Evolutionary conservation across 2,329 filamentous ascomycete species (phyloP), one percentile per base, ranked within the genome.

Genomic region (Chalaropsis ovoidea): DNA sequence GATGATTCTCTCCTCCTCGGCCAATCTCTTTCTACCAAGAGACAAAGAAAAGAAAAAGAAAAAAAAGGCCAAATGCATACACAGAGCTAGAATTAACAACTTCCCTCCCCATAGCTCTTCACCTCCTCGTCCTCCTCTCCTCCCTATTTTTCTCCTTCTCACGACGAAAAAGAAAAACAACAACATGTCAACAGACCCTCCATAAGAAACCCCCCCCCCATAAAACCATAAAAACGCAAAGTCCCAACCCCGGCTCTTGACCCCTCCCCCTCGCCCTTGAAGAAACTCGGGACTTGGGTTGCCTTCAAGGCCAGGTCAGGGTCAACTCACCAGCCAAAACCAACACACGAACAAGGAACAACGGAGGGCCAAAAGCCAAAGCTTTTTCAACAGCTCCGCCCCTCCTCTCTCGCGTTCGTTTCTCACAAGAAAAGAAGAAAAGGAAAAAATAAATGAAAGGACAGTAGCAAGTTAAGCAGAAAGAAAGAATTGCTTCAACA

Each of bases 401-500:
- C 35, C 35, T 49, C 45, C 47, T 24, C 47, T 22, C 19, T 52
- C 10, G 2, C 22, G 8, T 52, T 52, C 27, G 24, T 58, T 58
- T 58, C 52, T 58, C 27, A 43, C 39, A 61, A 61, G 41, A 66
- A 66, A 60, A 43, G 35, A 47, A 19, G 61, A 35, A 63, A 31
- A n/a, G 39, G 11, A 24, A 63, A 31, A 35, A 41, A 39, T n/a
- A 58, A 52, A 58, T 62, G 65, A 62, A 67, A 64, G 65, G 66
- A 43, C 19, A 58, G 10, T 5, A 61, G 11, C 19, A 35, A 35
- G 35, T 31, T 31, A 47, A 45, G n/a, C 24, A 49, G 31, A 49
- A 11, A 49, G 41, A 27, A 47, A 39, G 19, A 58, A 39, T 41
- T 60, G 47, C 47, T 52, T 52, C 47, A 15, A 24, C 13, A 35